A percentile compares a stretch with the other conserved stretches of the same genome.
Conservation (phyloP, 2,329 filamentous ascomycete species). For the Aureobasidium lini region DNA sequence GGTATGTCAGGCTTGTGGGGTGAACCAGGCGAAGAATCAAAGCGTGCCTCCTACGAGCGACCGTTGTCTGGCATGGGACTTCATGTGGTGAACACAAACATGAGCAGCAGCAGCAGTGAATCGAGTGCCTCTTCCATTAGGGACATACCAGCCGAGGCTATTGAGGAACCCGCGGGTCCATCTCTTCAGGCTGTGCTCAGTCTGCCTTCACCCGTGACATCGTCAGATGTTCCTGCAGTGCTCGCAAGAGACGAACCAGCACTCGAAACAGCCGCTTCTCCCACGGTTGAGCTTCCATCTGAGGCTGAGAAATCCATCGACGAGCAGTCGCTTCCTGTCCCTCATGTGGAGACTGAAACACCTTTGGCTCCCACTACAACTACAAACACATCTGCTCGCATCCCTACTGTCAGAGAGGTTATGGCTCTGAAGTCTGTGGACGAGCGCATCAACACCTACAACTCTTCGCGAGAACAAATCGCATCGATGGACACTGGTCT, state of each 20-base stretch:
- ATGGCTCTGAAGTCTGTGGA: slow-evolving; percentile 56
- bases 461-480: slow-evolving; percentile 64
- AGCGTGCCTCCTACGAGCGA: slow-evolving; percentile 22
- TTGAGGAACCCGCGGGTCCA: not conserved
- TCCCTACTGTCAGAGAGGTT: slow-evolving; percentile 68
- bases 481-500: slow-evolving; percentile 68
- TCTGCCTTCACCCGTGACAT: not conserved
- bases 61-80: slow-evolving; percentile 26
- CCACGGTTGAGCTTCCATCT: not conserved
- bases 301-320: not conserved
- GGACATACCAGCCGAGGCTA: not conserved
- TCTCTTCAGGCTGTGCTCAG: not conserved
- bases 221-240: not conserved
- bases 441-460: slow-evolving; percentile 67
- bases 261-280: not conserved
- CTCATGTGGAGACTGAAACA: not conserved
- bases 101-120: slow-evolving; percentile 24
- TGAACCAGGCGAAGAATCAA: slow-evolving; percentile 13
- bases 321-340: not conserved
- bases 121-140: not conserved
- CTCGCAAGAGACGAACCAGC: not conserved
- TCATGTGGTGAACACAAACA: slow-evolving; percentile 37
- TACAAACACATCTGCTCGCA: slow-evolving; percentile 24
- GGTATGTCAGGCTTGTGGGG: slow-evolving; percentile 5
- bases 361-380: not conserved